These are phyloP conservation scores for Acanthamoeba rhysodes DNA, from an alignment of 208 protist genomes.

Conservation along the genomic window DNA sequence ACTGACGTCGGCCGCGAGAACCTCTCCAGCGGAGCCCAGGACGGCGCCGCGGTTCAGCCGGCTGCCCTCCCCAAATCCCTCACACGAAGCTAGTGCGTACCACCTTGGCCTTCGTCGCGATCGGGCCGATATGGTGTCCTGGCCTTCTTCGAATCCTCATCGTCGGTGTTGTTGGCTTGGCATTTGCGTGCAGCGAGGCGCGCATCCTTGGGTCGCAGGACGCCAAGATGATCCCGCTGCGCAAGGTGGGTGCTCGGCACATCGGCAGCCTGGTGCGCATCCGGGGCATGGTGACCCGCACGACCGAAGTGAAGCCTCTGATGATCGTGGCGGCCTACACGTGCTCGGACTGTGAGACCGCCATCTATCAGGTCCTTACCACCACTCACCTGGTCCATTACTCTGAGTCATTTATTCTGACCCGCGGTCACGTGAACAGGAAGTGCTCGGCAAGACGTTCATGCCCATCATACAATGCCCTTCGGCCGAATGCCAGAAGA, in stretches of 20 bases:
- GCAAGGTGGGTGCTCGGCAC: conserved; percentile 79
- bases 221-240: conserved; percentile 49
- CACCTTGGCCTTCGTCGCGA: neutral
- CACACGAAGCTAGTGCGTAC: neutral
- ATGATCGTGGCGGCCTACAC: conserved; percentile 93
- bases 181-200: neutral
- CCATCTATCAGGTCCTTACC: conserved; percentile 91
- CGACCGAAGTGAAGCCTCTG: conserved; percentile 93
- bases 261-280: conserved; percentile 87
- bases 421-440: neutral
- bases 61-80: neutral
- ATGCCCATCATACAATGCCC: conserved; percentile 89
- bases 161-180: too few relatives aligned
- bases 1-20: neutral
- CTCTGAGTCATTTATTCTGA: too few relatives aligned
- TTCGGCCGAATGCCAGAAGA: conserved; percentile 79
- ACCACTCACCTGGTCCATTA: neutral
- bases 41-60: neutral
- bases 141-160: neutral
- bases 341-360: conserved; percentile 91
- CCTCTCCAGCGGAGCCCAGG: neutral
- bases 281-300: conserved; percentile 92
- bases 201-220: neutral
- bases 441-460: conserved; percentile 86
- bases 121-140: too few relatives aligned